Evolutionary conservation across 306 rosid genomes (phyloP).

Genomic region (Sicyos edulis): DNA sequence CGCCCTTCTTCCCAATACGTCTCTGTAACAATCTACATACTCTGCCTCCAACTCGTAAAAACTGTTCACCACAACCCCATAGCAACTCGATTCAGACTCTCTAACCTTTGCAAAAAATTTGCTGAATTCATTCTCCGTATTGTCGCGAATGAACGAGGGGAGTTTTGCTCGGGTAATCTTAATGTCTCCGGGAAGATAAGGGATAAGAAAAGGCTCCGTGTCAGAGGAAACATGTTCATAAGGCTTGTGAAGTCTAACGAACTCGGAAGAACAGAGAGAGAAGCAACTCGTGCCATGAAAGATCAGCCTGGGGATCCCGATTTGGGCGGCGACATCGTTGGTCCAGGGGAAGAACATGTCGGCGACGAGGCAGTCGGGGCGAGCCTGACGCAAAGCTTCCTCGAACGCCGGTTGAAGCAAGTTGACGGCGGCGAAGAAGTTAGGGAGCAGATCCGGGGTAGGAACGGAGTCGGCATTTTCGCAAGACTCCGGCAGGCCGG

Average conservation of each 20-base stretch:
- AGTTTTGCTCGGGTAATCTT: slow-evolving; percentile 31
- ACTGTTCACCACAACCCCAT: slow-evolving; percentile 19
- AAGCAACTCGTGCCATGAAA: slow-evolving; percentile 46
- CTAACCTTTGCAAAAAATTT: not conserved
- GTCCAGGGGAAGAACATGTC: slow-evolving; percentile 46
- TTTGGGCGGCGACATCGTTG: slow-evolving; percentile 35
- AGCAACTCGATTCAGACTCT: slow-evolving; percentile 7
- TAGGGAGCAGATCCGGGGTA: rapidly evolving
- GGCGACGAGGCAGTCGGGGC: slow-evolving; percentile 39
- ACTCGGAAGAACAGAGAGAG: slow-evolving; percentile 27
- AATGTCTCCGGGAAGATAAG: slow-evolving; percentile 39
- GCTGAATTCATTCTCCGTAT: no score
- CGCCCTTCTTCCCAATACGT: slow-evolving; percentile 11
- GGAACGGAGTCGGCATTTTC: slow-evolving; percentile 27
- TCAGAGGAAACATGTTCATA: slow-evolving; percentile 32
- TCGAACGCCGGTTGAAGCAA: slow-evolving; percentile 32
- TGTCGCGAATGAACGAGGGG: not conserved
- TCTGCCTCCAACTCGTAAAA: not conserved
- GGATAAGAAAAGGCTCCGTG: slow-evolving; percentile 36
- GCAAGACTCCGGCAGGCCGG: slow-evolving; percentile 44
- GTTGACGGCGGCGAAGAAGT: slow-evolving; percentile 39
- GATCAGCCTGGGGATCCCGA: slow-evolving; percentile 42
- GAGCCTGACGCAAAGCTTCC: slow-evolving; percentile 25
- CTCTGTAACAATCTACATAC: slow-evolving; percentile 15
- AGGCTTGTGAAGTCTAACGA: slow-evolving; percentile 32